Conservation (phyloP, 2,329 filamentous ascomycete genomes). For the Rhinocladiella similis region DNA sequence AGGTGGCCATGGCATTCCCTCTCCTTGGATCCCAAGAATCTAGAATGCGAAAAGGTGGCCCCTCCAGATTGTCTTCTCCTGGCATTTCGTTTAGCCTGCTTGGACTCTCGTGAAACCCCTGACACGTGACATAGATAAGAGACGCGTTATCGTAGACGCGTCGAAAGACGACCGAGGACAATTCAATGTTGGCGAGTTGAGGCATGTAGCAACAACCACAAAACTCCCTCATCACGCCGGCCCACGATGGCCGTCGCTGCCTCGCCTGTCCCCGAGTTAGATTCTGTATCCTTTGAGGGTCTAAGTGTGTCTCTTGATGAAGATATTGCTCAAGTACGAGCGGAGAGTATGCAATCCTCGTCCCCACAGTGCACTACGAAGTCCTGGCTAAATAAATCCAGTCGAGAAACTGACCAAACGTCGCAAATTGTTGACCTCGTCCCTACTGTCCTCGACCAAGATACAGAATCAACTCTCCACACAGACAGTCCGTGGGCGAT, state of each 20-base stretch:
- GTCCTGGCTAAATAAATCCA: slow-evolving; percentile 19
- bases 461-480: slow-evolving; percentile 36
- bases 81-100: neutral
- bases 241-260: slow-evolving; percentile 15
- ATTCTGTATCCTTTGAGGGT: neutral
- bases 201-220: neutral
- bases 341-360: slow-evolving; percentile 39
- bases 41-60: neutral
- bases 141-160: slow-evolving; percentile 11
- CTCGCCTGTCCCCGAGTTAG: slow-evolving; percentile 6
- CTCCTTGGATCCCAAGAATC: neutral
- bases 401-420: slow-evolving; percentile 41
- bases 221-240: neutral
- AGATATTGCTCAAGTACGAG: slow-evolving; percentile 43
- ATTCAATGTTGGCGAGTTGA: neutral
- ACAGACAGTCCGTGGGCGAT: neutral
- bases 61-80: neutral
- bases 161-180: neutral
- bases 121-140: slow-evolving; percentile 11
- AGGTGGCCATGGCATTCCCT: slow-evolving; percentile 1
- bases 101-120: neutral
- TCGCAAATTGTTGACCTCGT: slow-evolving; percentile 41
- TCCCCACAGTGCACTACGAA: neutral
- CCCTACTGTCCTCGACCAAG: slow-evolving; percentile 41
- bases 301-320: slow-evolving; percentile 35